Conservation (phyloP, 1,284 basidiomycete species). For the Serendipita sp. region DNA sequence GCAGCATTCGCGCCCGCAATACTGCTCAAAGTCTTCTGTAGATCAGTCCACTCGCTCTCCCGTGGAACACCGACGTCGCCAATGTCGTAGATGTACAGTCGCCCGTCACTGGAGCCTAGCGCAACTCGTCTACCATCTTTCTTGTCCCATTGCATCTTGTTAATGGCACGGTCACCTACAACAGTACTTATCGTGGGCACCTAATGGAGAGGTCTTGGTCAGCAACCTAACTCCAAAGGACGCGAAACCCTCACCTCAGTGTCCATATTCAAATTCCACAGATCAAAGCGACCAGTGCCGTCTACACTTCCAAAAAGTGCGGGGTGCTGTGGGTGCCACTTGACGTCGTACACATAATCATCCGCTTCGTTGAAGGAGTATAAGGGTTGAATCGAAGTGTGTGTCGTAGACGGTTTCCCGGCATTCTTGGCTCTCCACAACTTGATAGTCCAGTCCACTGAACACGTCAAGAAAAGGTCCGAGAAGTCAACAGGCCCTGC, state of each 20-base stretch:
- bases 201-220: constrained; percentile 25
- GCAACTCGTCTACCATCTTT: constrained; percentile 75
- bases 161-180: constrained; percentile 69
- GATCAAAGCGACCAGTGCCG: constrained; percentile 84
- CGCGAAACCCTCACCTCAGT: constrained; percentile 57
- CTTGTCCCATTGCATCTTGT: constrained; percentile 89
- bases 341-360: constrained; percentile 98
- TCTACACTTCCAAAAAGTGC: constrained; percentile 89
- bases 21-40: constrained; percentile 67
- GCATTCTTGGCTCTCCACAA: constrained; percentile 73
- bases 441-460: constrained; percentile 93
- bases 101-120: constrained; percentile 83
- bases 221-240: neutral
- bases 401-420: constrained; percentile 42
- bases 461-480: constrained; percentile 83
- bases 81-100: constrained; percentile 85
- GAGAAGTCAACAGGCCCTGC: constrained; percentile 86
- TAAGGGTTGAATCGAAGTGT: constrained; percentile 44
- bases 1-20: constrained; percentile 24
- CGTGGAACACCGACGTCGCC: constrained; percentile 76
- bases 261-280: constrained; percentile 93
- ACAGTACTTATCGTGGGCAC: constrained; percentile 67
- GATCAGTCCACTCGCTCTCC: constrained; percentile 78
- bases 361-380: constrained; percentile 93
- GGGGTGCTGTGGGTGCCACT: constrained; percentile 93